These are phyloP conservation scores for Penicillium bovifimosum DNA, from an alignment of 495 filamentous ascomycete genomes.

Conservation along the genomic window DNA sequence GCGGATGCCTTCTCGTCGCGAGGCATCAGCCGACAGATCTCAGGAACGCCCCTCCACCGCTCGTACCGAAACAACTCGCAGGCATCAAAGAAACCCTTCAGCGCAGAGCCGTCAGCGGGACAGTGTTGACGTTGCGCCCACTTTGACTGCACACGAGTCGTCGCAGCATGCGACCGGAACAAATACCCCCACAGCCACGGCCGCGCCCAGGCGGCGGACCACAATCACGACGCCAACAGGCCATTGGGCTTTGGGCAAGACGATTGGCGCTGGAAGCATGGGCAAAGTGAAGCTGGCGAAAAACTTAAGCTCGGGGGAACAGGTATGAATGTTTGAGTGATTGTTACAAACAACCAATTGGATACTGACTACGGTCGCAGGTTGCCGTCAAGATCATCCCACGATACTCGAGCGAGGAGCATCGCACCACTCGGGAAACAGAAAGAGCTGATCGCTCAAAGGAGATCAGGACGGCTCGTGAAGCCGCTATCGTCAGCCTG, in stretches of 20 bases:
- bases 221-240: slow-evolving; percentile 79
- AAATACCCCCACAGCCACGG: slow-evolving; percentile 30
- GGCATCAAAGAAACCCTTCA: slow-evolving; percentile 43
- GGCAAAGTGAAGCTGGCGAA: slow-evolving; percentile 88
- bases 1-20: slow-evolving; percentile 47
- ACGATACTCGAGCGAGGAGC: slow-evolving; percentile 79
- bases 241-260: slow-evolving; percentile 92
- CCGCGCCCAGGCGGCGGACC: slow-evolving; percentile 63
- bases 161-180: slow-evolving; percentile 40
- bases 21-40: slow-evolving; percentile 48
- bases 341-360: neutral
- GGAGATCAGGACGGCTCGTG: slow-evolving; percentile 90
- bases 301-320: slow-evolving; percentile 73
- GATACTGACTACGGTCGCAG: slow-evolving; percentile 40
- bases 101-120: slow-evolving; percentile 43
- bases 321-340: slow-evolving; percentile 46
- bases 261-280: slow-evolving; percentile 97
- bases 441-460: slow-evolving; percentile 92
- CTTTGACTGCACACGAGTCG: slow-evolving; percentile 34
- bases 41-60: slow-evolving; percentile 44
- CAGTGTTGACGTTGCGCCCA: slow-evolving; percentile 50
- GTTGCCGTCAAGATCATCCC: slow-evolving; percentile 98
- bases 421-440: slow-evolving; percentile 71
- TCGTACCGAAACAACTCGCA: slow-evolving; percentile 46
- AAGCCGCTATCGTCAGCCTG: slow-evolving; percentile 94